A percentile compares a stretch with the other conserved stretches of the same genome.
Conservation (phyloP, 2,329 filamentous ascomycete species). For the Hymenoscyphus albidus region DNA sequence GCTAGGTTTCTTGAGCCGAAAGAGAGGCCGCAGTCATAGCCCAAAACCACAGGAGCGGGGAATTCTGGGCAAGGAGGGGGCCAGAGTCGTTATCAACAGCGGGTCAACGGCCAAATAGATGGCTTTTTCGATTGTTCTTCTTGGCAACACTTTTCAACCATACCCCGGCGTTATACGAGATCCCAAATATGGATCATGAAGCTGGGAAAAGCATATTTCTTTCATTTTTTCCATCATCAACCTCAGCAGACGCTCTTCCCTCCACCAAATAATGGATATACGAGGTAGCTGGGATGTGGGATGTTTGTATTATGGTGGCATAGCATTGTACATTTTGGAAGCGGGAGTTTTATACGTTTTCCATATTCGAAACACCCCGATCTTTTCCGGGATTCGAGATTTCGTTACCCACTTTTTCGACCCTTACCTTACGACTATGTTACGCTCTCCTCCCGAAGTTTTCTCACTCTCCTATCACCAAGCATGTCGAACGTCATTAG, state of each 20-base stretch:
- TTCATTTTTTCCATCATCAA: neutral
- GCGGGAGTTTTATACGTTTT: constrained; percentile 12
- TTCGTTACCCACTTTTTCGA: neutral
- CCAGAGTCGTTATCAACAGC: constrained; percentile 69
- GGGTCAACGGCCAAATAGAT: constrained; percentile 34
- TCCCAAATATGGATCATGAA: neutral
- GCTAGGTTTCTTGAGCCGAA: constrained; percentile 83
- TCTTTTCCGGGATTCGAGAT: neutral
- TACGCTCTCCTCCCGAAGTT: neutral
- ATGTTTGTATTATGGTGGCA: constrained; percentile 11
- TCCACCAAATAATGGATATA: constrained; percentile 8
- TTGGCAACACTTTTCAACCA: neutral
- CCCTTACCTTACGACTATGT: neutral
- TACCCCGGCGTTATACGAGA: neutral
- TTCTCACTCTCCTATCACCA: neutral
- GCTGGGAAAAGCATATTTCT: neutral
- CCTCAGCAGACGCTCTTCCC: neutral
- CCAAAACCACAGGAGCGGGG: constrained; percentile 93
- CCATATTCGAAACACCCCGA: neutral
- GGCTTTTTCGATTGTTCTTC: neutral
- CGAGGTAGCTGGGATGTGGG: neutral
- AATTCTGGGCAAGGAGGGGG: constrained; percentile 91
- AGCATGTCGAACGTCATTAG: neutral
- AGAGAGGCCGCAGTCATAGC: constrained; percentile 85
- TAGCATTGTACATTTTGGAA: constrained; percentile 11